These are phyloP conservation scores for Cordyceps militaris DNA, from an alignment of 2,329 filamentous ascomycete species.

Conservation along the genomic window DNA sequence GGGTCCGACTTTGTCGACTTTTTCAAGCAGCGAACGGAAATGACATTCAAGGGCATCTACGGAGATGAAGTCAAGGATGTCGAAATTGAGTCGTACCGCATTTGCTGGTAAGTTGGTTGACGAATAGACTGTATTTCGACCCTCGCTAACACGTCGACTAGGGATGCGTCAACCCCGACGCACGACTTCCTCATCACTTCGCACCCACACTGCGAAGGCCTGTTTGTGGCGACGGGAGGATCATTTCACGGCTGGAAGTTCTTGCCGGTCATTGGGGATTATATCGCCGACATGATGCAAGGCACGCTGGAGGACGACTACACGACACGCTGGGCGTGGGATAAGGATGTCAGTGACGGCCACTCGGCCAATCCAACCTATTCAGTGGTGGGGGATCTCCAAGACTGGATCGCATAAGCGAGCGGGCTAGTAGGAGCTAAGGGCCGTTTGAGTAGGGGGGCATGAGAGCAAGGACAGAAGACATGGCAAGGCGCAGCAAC, in stretches of 20 bases:
- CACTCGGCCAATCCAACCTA: conserved; percentile 37
- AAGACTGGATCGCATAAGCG: conserved; percentile 21
- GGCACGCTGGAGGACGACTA: conserved; percentile 33
- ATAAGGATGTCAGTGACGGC: conserved; percentile 34
- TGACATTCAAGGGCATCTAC: conserved; percentile 34
- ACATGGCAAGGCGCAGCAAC: background rate
- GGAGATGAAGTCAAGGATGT: conserved; percentile 32
- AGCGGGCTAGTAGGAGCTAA: background rate
- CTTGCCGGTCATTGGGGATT: conserved; percentile 54
- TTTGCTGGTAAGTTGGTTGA: conserved; percentile 36
- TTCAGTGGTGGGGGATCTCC: conserved; percentile 33
- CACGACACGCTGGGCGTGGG: conserved; percentile 39
- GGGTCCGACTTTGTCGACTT: conserved; percentile 30
- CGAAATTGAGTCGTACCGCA: conserved; percentile 35
- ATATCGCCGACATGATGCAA: conserved; percentile 44
- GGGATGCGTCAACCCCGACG: conserved; percentile 54
- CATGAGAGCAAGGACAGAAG: background rate
- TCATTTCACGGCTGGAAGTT: conserved; percentile 63
- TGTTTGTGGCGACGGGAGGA: conserved; percentile 55
- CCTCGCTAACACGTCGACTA: conserved; percentile 22
- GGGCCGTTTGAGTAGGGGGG: background rate
- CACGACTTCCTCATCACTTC: conserved; percentile 56
- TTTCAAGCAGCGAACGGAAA: conserved; percentile 37
- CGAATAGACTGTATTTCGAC: background rate
- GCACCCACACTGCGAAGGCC: conserved; percentile 39